These are phyloP conservation scores for Penicillium brasilianum DNA, from an alignment of 2,329 filamentous ascomycete genomes.

Conservation along the genomic window DNA sequence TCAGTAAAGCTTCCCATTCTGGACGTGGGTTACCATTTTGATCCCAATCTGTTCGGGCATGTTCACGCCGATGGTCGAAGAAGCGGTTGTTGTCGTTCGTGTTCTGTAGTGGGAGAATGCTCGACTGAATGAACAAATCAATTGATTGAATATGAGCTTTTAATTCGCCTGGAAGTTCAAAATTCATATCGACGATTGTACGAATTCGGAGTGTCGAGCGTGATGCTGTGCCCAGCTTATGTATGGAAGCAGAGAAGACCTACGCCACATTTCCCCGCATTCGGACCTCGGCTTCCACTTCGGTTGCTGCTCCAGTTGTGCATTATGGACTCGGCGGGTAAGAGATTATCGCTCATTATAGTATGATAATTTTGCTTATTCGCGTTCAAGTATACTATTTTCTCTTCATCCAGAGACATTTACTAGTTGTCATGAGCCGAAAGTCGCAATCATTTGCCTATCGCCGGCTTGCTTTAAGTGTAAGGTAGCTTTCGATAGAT, in stretches of 20 bases:
- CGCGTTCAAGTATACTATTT: too few relatives aligned
- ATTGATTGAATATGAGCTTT: slow-evolving; percentile 55
- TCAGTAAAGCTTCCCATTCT: slow-evolving; percentile 64
- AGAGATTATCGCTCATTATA: too few relatives aligned
- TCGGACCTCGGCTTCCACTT: slow-evolving; percentile 23
- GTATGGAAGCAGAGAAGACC: neutral
- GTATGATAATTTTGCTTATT: neutral
- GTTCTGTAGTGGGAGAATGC: slow-evolving; percentile 52
- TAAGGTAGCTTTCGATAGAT: too few relatives aligned
- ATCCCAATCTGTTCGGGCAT: slow-evolving; percentile 66
- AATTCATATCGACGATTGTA: slow-evolving; percentile 53
- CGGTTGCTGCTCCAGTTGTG: neutral
- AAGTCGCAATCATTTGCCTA: too few relatives aligned
- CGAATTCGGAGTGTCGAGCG: neutral
- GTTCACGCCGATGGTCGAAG: slow-evolving; percentile 68
- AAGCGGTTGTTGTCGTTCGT: slow-evolving; percentile 65
- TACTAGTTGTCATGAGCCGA: too few relatives aligned
- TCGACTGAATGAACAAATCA: slow-evolving; percentile 61
- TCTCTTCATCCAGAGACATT: too few relatives aligned
- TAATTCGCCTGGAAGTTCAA: slow-evolving; percentile 60
- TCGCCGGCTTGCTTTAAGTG: too few relatives aligned
- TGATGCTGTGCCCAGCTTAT: neutral
- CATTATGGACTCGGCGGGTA: neutral
- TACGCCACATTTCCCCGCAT: slow-evolving; percentile 24
- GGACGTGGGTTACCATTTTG: slow-evolving; percentile 60